A percentile compares a stretch with the other conserved stretches of the same genome.
Conservation (phyloP, 441 rosid genomes). For the Bocquillonia castaneifolia region DNA sequence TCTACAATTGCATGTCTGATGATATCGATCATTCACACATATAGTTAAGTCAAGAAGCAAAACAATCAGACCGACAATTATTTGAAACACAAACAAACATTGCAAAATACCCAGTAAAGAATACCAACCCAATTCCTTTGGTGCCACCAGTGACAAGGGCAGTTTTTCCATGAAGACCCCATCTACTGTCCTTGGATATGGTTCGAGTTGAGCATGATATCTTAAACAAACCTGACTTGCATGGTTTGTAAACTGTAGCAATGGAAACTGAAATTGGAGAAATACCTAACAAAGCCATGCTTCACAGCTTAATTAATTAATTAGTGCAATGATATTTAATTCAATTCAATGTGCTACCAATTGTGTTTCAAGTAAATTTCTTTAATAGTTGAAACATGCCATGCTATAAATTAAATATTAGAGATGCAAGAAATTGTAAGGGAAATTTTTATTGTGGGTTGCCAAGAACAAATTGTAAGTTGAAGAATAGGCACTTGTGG, state of each 20-base stretch:
- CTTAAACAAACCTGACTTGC: background rate
- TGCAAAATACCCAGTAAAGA: too few species aligned
- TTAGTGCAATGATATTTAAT: too few species aligned
- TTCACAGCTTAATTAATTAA: background rate
- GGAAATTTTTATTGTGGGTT: too few species aligned
- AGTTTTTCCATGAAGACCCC: slow-evolving; percentile 21
- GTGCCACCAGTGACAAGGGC: slow-evolving; percentile 25
- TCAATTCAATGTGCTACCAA: too few species aligned
- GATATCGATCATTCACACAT: background rate
- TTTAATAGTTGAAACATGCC: too few species aligned
- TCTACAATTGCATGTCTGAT: slow-evolving; percentile 22
- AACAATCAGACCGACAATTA: background rate
- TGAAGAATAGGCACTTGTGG: too few species aligned
- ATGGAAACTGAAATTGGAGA: background rate
- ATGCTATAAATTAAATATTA: too few species aligned
- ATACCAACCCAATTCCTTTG: too few species aligned
- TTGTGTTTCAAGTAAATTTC: too few species aligned
- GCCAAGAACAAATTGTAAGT: too few species aligned
- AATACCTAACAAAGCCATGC: background rate
- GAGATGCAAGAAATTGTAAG: too few species aligned
- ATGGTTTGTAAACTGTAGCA: background rate
- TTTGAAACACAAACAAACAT: background rate
- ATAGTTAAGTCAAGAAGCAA: background rate
- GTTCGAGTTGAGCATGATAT: background rate
- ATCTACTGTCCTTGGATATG: background rate